These are phyloP conservation scores for Mollisia scopiformis DNA, from an alignment of 2,329 filamentous ascomycete species.

Conservation along the genomic window DNA sequence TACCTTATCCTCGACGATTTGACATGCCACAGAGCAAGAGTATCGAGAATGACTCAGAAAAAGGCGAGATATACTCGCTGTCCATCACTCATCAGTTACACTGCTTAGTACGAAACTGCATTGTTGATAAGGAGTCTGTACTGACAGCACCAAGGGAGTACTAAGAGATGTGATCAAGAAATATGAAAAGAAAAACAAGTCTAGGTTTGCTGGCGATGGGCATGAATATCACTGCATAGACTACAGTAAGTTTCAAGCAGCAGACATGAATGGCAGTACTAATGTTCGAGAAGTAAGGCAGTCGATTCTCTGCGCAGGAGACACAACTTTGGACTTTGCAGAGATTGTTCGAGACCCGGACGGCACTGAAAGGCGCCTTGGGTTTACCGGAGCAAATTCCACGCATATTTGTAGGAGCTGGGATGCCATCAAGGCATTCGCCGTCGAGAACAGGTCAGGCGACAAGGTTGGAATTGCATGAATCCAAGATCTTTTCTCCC, in stretches of 20 bases:
- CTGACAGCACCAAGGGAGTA: conserved; percentile 20
- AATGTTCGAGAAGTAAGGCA: conserved; percentile 27
- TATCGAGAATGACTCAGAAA: conserved; percentile 27
- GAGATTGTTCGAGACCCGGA: conserved; percentile 24
- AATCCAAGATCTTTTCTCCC: not conserved
- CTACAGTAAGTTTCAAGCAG: conserved; percentile 26
- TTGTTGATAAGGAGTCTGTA: not conserved
- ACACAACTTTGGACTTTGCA: conserved; percentile 36
- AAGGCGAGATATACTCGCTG: conserved; percentile 33
- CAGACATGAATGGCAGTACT: not conserved
- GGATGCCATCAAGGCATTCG: conserved; percentile 30
- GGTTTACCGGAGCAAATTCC: conserved; percentile 32
- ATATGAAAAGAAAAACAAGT: conserved; percentile 33
- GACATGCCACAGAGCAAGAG: conserved; percentile 33
- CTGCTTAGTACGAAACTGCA: conserved; percentile 34
- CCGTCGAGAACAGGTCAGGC: conserved; percentile 29
- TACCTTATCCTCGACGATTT: conserved; percentile 31
- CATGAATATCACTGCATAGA: conserved; percentile 38
- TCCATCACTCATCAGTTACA: conserved; percentile 35
- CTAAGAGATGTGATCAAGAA: conserved; percentile 35
- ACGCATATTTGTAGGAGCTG: conserved; percentile 36
- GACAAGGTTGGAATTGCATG: conserved; percentile 32
- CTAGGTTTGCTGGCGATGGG: conserved; percentile 32
- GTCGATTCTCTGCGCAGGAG: conserved; percentile 33
- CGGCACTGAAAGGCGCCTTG: conserved; percentile 25